Base-by-base conservation (phyloP, 495 filamentous ascomycete genomes). In the Opeltia flavorubescens region DNA sequence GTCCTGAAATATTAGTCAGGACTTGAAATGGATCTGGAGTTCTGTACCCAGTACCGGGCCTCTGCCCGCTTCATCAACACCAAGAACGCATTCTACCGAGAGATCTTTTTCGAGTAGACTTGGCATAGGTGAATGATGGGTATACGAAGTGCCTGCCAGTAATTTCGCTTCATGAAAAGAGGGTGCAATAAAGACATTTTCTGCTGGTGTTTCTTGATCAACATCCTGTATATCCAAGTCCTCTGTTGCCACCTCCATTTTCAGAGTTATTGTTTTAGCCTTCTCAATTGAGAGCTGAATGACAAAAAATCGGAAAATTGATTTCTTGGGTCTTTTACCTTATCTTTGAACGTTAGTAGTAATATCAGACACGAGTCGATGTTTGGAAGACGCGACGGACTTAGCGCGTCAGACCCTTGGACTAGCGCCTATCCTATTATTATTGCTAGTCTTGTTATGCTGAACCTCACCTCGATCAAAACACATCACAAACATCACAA, bases 1-100 rank as follows among this genome's bases (percentile, higher is more conserved):
- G 89, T 2, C 91, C 68, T 70, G 26, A 12, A 29, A 3, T 46
- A 12, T 23, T 29, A 29, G 18, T 5, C 20, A 25, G 12, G 11
- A 13, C 13, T 6, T 11, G 11, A 13, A 17, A 39, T 12, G 9
- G 1, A 28, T 36, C 5, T n/a, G 24, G 9, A 30, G 23, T 20
- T 7, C 34, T n/a, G 24, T 48, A 54, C 68, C 91, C 3, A 98
- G 73, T 5, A 96, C 93, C 17, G 91, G 93, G 6, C 91, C 91
- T 50, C 91, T 78, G 40, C 91, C 91, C 47, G 91, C 91, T 72
- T 98, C 91, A 61, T 98, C 91, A 42, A 98, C 81, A 29, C 91
- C 91, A 15, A 98, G 72, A 26, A 83, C 79, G 51, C 80, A 83
- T 62, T 60, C 49, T 27, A 55, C 52, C 27, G 58, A 50, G 18